A percentile compares a stretch with the other conserved stretches of the same genome.
These are phyloP conservation scores for Naganishia sp. DNA, from an alignment of 1,284 basidiomycete genomes.

Conservation along the genomic window DNA sequence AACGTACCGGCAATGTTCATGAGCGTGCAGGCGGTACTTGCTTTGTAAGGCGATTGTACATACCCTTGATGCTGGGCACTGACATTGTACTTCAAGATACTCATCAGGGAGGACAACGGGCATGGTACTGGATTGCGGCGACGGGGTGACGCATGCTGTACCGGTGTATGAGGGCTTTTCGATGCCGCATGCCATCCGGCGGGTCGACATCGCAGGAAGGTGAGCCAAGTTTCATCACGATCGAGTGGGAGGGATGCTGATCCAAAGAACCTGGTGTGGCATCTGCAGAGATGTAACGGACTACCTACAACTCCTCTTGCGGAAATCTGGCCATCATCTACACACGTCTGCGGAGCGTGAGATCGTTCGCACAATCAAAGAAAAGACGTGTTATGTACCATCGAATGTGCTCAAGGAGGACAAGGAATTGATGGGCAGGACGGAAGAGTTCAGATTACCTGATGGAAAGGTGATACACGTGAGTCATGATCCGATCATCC, in stretches of 20 bases:
- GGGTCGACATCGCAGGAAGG: constrained; percentile 95
- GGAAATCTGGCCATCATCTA: constrained; percentile 91
- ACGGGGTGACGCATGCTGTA: constrained; percentile 98
- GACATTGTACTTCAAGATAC: constrained; percentile 64
- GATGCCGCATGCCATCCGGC: constrained; percentile 95
- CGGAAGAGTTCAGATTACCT: constrained; percentile 89
- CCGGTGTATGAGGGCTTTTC: constrained; percentile 99
- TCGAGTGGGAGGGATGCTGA: background rate
- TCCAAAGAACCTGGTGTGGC: constrained; percentile 1
- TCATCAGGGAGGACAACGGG: constrained; percentile 98
- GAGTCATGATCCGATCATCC: constrained; percentile 39
- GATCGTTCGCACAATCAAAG: constrained; percentile 95
- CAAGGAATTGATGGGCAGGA: constrained; percentile 73
- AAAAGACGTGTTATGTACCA: constrained; percentile 95
- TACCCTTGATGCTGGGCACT: constrained; percentile 10
- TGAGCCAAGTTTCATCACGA: constrained; percentile 50
- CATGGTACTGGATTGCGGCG: constrained; percentile 96
- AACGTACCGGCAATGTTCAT: constrained; percentile 98
- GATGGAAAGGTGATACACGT: constrained; percentile 94
- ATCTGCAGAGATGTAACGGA: constrained; percentile 85
- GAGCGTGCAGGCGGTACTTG: constrained; percentile 94
- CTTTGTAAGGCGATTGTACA: constrained; percentile 65
- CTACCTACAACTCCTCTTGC: constrained; percentile 86
- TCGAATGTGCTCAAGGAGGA: constrained; percentile 90
- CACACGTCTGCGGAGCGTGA: constrained; percentile 97